phyloP scores from a whole-genome alignment of 345 rosid genomes.

The Salix brachista region DNA sequence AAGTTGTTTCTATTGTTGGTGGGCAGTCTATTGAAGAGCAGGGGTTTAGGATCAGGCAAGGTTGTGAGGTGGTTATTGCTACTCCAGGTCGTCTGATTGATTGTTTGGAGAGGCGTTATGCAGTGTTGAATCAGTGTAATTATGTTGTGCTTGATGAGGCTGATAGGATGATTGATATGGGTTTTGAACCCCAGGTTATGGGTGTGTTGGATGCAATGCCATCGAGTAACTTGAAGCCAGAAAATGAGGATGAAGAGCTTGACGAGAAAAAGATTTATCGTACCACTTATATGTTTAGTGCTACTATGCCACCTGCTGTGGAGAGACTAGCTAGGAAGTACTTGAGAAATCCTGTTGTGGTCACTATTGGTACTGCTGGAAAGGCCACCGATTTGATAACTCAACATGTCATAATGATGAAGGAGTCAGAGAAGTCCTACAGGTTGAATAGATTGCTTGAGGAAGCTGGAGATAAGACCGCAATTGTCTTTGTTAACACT shows the following conservation, averaged over 20 bases:
- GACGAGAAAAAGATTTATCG: constrained; percentile 87
- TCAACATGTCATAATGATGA: constrained; percentile 82
- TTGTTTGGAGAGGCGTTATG: constrained; percentile 89
- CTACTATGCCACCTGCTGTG: constrained; percentile 93
- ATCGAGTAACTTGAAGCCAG: constrained; percentile 86
- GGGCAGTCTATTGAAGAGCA: constrained; percentile 95
- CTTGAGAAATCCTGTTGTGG: constrained; percentile 93
- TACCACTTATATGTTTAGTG: constrained; percentile 97
- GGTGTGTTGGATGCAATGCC: constrained; percentile 95
- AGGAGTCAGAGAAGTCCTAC: constrained; percentile 69
- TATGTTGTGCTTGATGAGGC: constrained; percentile 99
- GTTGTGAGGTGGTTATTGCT: constrained; percentile 93
- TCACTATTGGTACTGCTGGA: constrained; percentile 94
- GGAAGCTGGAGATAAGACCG: constrained; percentile 79
- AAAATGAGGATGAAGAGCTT: constrained; percentile 95
- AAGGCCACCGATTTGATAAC: constrained; percentile 86
- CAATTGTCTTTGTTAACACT: constrained; percentile 88
- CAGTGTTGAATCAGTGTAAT: constrained; percentile 83
- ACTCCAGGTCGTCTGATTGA: constrained; percentile 89
- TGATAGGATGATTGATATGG: constrained; percentile 97
- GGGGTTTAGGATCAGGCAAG: constrained; percentile 82
- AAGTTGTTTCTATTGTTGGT: constrained; percentile 90
- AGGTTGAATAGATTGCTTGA: constrained; percentile 75
- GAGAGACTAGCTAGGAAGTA: constrained; percentile 94
- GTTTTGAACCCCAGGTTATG: constrained; percentile 87